Percentiles rank a stretch among this genome's conserved stretches.
Conservation (phyloP, 2,329 filamentous ascomycete genomes). For the Aspergillus bombycis region DNA sequence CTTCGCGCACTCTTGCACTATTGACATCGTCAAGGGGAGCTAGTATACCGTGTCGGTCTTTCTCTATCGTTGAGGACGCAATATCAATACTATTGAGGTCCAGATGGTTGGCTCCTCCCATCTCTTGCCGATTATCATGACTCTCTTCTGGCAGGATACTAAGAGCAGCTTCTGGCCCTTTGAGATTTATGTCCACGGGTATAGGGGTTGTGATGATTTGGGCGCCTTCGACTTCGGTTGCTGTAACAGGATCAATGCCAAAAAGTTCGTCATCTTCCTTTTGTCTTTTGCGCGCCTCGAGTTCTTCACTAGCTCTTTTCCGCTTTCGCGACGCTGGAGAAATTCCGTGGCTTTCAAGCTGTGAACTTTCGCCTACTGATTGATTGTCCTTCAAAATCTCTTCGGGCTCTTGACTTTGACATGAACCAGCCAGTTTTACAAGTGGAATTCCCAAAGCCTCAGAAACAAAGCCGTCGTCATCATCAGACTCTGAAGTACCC, state of each 20-base stretch:
- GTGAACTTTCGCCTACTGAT: slow-evolving; percentile 28
- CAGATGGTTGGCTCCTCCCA: slow-evolving; percentile 61
- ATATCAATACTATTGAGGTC: slow-evolving; percentile 32
- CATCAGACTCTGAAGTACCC: slow-evolving; percentile 55
- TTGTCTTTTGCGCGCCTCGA: slow-evolving; percentile 74
- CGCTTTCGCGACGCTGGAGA: slow-evolving; percentile 67
- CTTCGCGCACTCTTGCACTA: slow-evolving; percentile 36
- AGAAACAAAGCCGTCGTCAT: slow-evolving; percentile 42
- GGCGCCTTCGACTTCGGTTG: slow-evolving; percentile 53
- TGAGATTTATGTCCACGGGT: not conserved
- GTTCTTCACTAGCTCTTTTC: slow-evolving; percentile 71
- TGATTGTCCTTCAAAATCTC: slow-evolving; percentile 21
- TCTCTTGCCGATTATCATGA: not conserved
- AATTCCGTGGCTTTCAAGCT: slow-evolving; percentile 51
- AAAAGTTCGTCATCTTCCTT: slow-evolving; percentile 85
- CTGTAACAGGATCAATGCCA: slow-evolving; percentile 60
- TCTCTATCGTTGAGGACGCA: slow-evolving; percentile 18
- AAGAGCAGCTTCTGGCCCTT: not conserved
- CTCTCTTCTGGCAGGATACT: not conserved
- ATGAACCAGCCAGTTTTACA: slow-evolving; percentile 15
- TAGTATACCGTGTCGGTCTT: slow-evolving; percentile 14
- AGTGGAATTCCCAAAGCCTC: slow-evolving; percentile 26
- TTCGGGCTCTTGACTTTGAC: not conserved
- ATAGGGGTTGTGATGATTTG: not conserved
- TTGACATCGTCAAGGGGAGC: slow-evolving; percentile 26